Evolutionary conservation across 441 rosid species (phyloP), one percentile per base, ranked within the genome.

Genomic region (Croton laevigatus): DNA sequence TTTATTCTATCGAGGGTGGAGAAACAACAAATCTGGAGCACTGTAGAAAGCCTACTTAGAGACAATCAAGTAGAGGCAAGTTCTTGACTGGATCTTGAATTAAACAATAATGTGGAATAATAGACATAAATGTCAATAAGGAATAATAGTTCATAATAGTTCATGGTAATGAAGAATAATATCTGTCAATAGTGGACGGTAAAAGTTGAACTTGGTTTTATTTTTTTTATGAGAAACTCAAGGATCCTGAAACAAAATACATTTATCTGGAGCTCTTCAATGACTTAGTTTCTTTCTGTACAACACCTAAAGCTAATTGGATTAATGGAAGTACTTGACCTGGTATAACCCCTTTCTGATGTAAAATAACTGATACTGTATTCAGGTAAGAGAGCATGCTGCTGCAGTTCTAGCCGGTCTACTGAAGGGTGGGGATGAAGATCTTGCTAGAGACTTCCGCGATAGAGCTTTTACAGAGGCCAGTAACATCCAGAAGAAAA

Each of bases 31-130:
- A 88, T 95, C 45, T 93, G 99, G 99, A 80, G 59, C 73, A 82
- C 91, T 40, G 99, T 93, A 77, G 97, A 89, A 81, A 83, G 69
- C 76, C 86, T 93, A 55, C 95, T 95, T 53, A 83, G 81, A 53
- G 99, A 95, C 85, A 93, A 83, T 79, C 98, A 93, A 93, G 99
- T 95, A 68, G 99, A 95, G 97, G 99, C 84, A 87, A 86, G 86
- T 80, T 77, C 66, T 62, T 57, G 23, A 45, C 62, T 75, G 69
- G 66, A 53, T 68, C 52, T 55, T 69, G 8, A 66, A 23, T 58
- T 73, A 55, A 55, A 70, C 44, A 19, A 17, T 53, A 52, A 6
- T 75, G 55, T 62, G 49, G 55, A 38, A 62, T 57, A 52, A 46
- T 52, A n/a, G 46, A 22, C 73, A 32, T 52, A 2, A 65, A 57